Evolutionary conservation across 148 eudicot species (phyloP), one percentile per base, ranked within the genome.

Genomic region (Oxyria digyna): DNA sequence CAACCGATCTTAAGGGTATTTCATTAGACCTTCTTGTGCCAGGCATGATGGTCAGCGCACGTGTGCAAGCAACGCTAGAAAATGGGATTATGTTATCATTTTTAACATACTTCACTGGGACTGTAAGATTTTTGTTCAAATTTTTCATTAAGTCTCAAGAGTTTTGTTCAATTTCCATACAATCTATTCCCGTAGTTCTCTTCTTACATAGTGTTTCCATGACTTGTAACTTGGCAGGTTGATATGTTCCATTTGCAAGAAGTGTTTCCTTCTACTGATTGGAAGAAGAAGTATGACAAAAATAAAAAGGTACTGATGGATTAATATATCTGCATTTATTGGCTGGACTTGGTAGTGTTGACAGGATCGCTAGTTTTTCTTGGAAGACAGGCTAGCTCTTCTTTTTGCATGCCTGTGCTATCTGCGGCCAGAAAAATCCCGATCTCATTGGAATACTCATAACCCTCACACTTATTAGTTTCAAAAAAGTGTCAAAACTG

Each of bases 11-110:
- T 37, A 94, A 88, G 84, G 98, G 97, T 79, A 82, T 94, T 69
- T 88, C 98, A 66, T 82, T 90, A 49, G 97, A 94, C 85, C 86
- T 88, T 79, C 97, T 94, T 41, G 85, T 90, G 76, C 98, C 98
- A 40, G 98, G 97, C 79, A 94, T 90, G 98, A 82, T 90, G 98
- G 96, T 94, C 48, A 88, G 82, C 79, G 92, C 96, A 48, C 82
- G 82, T 43, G 86, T 90, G 75, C 85, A 82, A 20, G 74, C 97
- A 67, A 81, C 87, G 17, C 92, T 94, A 74, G 97, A 86, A 71
- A 94, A 94, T 67, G 98, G 98, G 68, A 72, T 94, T 55, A 82
- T 94, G 92, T 55, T 94, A 43, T 90, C 98, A 20, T 94, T 94
- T 76, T 85, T 94, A 55, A 88, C 91, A 26, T 94, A 88, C 75